Percentiles rank a stretch among this genome's conserved stretches.
Evolutionary conservation across 208 protist species (phyloP).

Genomic region (Leishmania tropica): DNA sequence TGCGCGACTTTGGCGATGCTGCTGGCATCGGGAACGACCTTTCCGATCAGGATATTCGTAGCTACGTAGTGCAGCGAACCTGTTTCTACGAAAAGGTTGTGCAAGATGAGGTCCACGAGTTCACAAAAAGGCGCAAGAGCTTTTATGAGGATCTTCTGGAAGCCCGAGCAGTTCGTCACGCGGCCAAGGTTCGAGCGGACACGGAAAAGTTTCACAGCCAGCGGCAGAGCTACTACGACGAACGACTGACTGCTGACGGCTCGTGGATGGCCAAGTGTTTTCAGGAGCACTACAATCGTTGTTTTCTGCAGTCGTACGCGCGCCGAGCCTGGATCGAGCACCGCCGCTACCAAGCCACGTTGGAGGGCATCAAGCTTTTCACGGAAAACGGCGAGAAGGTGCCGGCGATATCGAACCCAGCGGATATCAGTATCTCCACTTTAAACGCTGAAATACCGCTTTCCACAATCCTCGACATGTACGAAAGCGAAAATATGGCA

Average conservation of each 20-base stretch:
- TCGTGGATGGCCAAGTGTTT: slow-evolving; percentile 50
- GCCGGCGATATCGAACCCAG: slow-evolving; percentile 26
- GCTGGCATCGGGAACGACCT: slow-evolving; percentile 37
- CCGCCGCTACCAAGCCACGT: slow-evolving; percentile 24
- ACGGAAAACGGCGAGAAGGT: slow-evolving; percentile 21
- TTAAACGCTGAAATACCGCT: slow-evolving; percentile 38
- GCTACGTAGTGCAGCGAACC: slow-evolving; percentile 45
- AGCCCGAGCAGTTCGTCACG: slow-evolving; percentile 42
- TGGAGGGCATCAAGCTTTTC: slow-evolving; percentile 28
- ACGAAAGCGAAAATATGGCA: slow-evolving; percentile 40
- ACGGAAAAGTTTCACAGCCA: slow-evolving; percentile 42
- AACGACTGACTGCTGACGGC: slow-evolving; percentile 31
- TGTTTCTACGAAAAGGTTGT: slow-evolving; percentile 54
- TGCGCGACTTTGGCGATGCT: slow-evolving; percentile 40
- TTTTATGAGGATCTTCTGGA: slow-evolving; percentile 66
- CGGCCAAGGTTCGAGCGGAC: slow-evolving; percentile 45
- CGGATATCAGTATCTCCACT: slow-evolving; percentile 21
- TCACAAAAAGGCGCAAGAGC: slow-evolving; percentile 30
- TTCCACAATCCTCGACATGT: slow-evolving; percentile 29
- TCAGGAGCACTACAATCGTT: slow-evolving; percentile 56
- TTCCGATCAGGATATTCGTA: slow-evolving; percentile 47
- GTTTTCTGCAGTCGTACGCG: slow-evolving; percentile 52
- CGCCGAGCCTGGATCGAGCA: slow-evolving; percentile 41
- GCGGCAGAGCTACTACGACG: slow-evolving; percentile 42
- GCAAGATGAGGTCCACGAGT: slow-evolving; percentile 42